These are phyloP conservation scores for Paramarasmius palmivorus DNA, from an alignment of 1,284 basidiomycete genomes.

Conservation along the genomic window DNA sequence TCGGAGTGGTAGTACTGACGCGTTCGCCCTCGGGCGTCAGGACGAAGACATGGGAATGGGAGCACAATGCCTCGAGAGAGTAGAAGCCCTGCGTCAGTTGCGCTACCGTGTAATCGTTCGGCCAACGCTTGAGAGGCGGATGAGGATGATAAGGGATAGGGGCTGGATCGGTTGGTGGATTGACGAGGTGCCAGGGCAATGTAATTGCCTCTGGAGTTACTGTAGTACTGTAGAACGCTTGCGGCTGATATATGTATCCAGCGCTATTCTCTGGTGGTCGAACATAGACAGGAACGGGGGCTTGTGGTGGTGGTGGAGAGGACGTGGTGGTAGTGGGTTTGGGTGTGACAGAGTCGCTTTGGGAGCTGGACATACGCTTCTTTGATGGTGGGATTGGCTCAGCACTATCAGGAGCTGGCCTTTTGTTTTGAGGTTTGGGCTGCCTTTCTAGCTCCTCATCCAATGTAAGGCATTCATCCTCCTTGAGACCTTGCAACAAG, in stretches of 20 bases:
- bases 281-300: conserved; percentile 3
- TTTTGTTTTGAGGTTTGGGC: conserved; percentile 17
- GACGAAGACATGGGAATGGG: conserved; percentile 7
- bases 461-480: conserved; percentile 57
- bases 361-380: neutral
- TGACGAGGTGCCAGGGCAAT: conserved; percentile 22
- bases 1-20: conserved; percentile 8
- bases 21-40: conserved; percentile 1
- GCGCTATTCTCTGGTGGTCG: conserved; percentile 4
- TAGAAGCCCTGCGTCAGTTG: conserved; percentile 60
- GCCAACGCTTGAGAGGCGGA: conserved; percentile 66
- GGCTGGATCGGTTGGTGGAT: conserved; percentile 23
- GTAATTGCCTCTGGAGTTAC: conserved; percentile 20
- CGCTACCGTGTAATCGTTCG: conserved; percentile 67
- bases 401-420: conserved; percentile 20
- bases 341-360: neutral
- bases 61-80: conserved; percentile 24
- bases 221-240: conserved; percentile 9
- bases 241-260: conserved; percentile 14
- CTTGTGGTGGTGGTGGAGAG: conserved; percentile 19
- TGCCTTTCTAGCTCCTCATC: conserved; percentile 54
- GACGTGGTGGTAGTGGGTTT: conserved; percentile 11
- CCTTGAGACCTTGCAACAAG: conserved; percentile 54
- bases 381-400: conserved; percentile 1
- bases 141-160: conserved; percentile 51